Evolutionary conservation across 192 early-diverging fungal genomes (phyloP).

Genomic region (Gryganskiella cystojenkinii): DNA sequence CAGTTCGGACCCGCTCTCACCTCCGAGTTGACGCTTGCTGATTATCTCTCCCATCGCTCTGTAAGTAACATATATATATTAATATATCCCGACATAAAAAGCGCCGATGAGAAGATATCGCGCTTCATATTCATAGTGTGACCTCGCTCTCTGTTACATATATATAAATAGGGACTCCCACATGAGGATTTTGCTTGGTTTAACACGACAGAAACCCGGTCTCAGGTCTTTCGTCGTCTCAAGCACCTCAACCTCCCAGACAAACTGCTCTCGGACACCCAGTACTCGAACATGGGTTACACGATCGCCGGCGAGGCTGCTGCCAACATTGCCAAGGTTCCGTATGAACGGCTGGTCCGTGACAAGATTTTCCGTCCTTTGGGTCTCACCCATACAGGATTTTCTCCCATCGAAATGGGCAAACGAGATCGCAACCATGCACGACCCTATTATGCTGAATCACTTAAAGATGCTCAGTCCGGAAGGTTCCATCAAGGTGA

Average conservation of each 20-base stretch:
- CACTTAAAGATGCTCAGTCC: constrained; percentile 5
- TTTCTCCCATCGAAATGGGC: constrained; percentile 3
- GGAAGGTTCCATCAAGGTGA: background rate
- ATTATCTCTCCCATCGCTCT: constrained; percentile 13
- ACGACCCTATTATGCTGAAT: background rate
- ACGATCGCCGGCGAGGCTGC: constrained; percentile 20
- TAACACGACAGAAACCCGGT: background rate
- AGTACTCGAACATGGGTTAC: constrained; percentile 29
- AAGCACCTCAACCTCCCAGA: background rate
- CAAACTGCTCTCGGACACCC: background rate
- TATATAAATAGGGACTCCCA: background rate
- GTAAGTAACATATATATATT: background rate
- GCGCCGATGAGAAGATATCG: background rate
- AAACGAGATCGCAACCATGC: constrained; percentile 15
- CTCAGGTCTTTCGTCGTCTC: constrained; percentile 11
- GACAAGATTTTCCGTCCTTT: constrained; percentile 16
- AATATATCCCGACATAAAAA: too few relatives aligned
- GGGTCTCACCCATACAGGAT: constrained; percentile 9
- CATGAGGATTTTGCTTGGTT: background rate
- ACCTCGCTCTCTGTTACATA: background rate
- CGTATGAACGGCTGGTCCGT: constrained; percentile 9
- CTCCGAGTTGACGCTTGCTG: constrained; percentile 6
- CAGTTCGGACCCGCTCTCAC: constrained; percentile 5
- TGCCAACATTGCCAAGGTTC: background rate
- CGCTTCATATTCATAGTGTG: background rate